These are phyloP conservation scores for Rhynchospora tenuis DNA, from an alignment of 176 grass and related monocot species.

Conservation along the genomic window DNA sequence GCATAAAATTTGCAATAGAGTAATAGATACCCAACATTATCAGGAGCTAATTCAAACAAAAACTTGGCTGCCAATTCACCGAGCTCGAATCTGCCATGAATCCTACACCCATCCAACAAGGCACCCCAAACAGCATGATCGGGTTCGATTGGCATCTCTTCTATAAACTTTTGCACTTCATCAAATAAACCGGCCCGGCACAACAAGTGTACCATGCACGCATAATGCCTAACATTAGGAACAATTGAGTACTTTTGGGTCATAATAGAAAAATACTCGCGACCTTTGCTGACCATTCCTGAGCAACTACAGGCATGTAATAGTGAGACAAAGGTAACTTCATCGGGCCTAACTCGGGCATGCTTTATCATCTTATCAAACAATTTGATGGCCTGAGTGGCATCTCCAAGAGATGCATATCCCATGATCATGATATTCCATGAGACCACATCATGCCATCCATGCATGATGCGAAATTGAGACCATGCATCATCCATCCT, in stretches of 20 bases:
- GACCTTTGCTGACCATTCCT: slow-evolving; percentile 75
- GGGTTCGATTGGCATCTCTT: slow-evolving; percentile 44
- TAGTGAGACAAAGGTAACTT: slow-evolving; percentile 72
- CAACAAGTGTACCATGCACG: slow-evolving; percentile 92
- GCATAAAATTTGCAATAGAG: slow-evolving; percentile 72
- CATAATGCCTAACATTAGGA: slow-evolving; percentile 90
- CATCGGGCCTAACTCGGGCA: slow-evolving; percentile 62
- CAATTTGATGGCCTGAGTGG: slow-evolving; percentile 47
- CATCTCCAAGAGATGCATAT: slow-evolving; percentile 52
- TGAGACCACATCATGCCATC: slow-evolving; percentile 68
- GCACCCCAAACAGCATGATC: slow-evolving; percentile 18
- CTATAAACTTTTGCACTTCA: slow-evolving; percentile 68
- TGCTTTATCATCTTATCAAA: slow-evolving; percentile 59
- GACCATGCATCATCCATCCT: slow-evolving; percentile 64
- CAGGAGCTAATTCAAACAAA: slow-evolving; percentile 17
- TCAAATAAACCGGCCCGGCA: slow-evolving; percentile 61
- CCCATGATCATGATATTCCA: slow-evolving; percentile 91
- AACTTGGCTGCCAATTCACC: slow-evolving; percentile 19
- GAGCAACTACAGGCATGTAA: slow-evolving; percentile 77
- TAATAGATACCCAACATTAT: neutral
- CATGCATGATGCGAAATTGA: slow-evolving; percentile 45
- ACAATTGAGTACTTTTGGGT: slow-evolving; percentile 51
- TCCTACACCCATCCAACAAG: slow-evolving; percentile 20
- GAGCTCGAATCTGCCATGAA: neutral
- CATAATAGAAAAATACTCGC: slow-evolving; percentile 65